These are phyloP conservation scores for Scortechinia acanthostroma DNA, from an alignment of 2,329 filamentous ascomycete genomes.

Conservation along the genomic window DNA sequence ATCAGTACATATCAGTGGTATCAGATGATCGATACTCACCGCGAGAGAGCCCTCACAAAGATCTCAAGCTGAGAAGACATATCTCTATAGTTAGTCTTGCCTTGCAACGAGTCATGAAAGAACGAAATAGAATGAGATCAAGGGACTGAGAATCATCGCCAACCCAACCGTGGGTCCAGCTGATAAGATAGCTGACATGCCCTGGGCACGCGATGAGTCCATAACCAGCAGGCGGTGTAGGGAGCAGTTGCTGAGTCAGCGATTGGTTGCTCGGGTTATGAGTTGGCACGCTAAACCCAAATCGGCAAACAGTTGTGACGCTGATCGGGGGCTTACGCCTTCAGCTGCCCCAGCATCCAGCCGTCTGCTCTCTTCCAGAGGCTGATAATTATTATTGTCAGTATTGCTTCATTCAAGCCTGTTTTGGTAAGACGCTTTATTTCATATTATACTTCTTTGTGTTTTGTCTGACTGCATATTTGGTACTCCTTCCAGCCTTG, in stretches of 20 bases:
- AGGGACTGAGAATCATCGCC: too few species aligned
- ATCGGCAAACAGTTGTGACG: constrained; percentile 26
- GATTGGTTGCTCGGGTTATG: constrained; percentile 26
- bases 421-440: too few species aligned
- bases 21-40: background rate
- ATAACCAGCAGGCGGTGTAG: background rate
- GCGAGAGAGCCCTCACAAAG: background rate
- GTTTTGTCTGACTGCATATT: too few species aligned
- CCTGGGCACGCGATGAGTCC: background rate
- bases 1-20: background rate
- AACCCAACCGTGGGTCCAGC: too few species aligned
- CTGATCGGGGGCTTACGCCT: constrained; percentile 9
- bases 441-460: too few species aligned
- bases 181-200: constrained; percentile 1
- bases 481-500: background rate
- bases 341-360: constrained; percentile 6
- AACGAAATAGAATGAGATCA: too few species aligned
- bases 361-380: constrained; percentile 3
- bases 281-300: constrained; percentile 24
- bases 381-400: too few species aligned
- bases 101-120: too few species aligned
- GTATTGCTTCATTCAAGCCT: too few species aligned
- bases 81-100: background rate
- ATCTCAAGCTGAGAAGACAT: background rate
- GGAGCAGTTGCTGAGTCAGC: constrained; percentile 13